Evolutionary conservation across 768 basidiomycete species (phyloP), one percentile per base, ranked within the genome.

Genomic region (Rhodotorula kratochvilovae): DNA sequence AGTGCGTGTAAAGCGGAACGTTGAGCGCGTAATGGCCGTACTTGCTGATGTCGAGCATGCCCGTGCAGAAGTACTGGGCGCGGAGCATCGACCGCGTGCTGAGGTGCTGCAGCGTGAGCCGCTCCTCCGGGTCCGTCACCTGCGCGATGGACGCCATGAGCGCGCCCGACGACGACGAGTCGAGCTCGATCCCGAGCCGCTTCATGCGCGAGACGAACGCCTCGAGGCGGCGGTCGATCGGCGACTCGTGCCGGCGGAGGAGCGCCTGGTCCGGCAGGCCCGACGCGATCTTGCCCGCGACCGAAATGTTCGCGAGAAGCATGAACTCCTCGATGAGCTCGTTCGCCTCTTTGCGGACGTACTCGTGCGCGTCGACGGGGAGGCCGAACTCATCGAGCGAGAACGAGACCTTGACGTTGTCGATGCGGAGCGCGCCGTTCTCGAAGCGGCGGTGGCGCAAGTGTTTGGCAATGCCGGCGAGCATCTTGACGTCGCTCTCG

Each of bases 11-110:
- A 55, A 99, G 84, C 27, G 96, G 93, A 11, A 86, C 83, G 74
- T 88, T 95, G 75, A 98, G 83, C 1, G 94, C 88, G 80, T 91
- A 98, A 81, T 99, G 96, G 42, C 87, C 82, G 78, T 98, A 99
- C 83, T 97, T 97, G 53, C 93, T 92, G 78, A 99, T 99, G 81
- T 99, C 96, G 76, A 99, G 84, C 95, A 97, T 97, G 73, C 96
- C 96, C 35, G 93, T 87, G 79, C 96, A 99, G 87, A 98, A 98
- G 82, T 99, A 99, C 81, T 93, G 94, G 76, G 96, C 92, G 62
- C 89, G 86, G 70, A 92, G 90, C 71, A 93, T 97, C n/a, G 92
- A 89, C 81, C 96, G 96, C 80, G 86, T 87, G 63, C 62, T 62
- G 53, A 97, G 83, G 45, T 96, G 79, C 80, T 93, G 88, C 17